Evolutionary conservation across 1,139 yeast genomes (phyloP).

Genomic region (Saccharomyces hybrid): DNA sequence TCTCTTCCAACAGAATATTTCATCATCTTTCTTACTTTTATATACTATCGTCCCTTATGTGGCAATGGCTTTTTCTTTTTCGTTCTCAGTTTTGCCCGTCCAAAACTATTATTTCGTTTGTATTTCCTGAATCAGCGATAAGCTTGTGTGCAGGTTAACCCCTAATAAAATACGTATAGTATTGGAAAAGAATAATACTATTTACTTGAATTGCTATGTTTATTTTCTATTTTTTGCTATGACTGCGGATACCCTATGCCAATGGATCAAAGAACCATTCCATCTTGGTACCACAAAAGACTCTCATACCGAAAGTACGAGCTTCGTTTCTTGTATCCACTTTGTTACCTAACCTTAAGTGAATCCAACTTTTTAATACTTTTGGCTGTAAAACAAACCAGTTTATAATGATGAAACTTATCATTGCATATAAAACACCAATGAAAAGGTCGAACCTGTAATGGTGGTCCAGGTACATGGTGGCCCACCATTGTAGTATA

Average conservation of each 20-base stretch:
- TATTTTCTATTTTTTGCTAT: not conserved
- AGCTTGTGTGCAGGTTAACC: not conserved
- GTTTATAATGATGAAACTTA: constrained; percentile 38
- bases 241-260: constrained; percentile 14
- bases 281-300: constrained; percentile 40
- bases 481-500: constrained; percentile 64
- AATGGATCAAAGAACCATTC: constrained; percentile 49
- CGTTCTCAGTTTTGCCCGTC: not conserved
- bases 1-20: not conserved
- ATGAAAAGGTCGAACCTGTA: constrained; percentile 54
- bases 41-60: not conserved
- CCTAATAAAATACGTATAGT: not conserved
- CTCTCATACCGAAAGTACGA: constrained; percentile 54
- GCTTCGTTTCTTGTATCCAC: constrained; percentile 32
- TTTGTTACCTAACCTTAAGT: constrained; percentile 33
- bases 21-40: not conserved
- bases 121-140: not conserved
- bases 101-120: not conserved
- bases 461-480: constrained; percentile 66
- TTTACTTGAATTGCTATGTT: not conserved
- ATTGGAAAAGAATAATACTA: not conserved
- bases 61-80: not conserved
- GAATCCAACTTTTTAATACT: constrained; percentile 21
- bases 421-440: constrained; percentile 46
- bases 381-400: constrained; percentile 29